These are phyloP conservation scores for Irpex rosettiformis DNA, from an alignment of 1,284 basidiomycete species.

Conservation along the genomic window DNA sequence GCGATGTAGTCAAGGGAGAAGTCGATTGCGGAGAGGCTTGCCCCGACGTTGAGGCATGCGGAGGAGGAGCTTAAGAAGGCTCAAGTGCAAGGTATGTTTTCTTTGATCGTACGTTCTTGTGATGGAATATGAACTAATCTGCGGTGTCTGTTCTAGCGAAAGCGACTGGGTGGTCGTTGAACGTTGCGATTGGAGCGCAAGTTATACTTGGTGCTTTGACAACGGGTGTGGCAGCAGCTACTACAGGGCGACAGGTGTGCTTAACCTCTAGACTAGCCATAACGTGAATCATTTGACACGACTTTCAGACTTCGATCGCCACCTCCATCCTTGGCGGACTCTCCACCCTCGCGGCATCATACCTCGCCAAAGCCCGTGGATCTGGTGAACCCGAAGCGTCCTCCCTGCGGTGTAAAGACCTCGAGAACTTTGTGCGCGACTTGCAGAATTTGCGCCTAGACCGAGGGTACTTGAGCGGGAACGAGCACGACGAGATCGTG, in stretches of 20 bases:
- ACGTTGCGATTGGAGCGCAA: constrained; percentile 51
- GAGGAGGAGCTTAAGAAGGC: constrained; percentile 20
- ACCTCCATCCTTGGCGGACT: constrained; percentile 43
- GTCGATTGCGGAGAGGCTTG: constrained; percentile 29
- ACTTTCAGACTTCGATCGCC: constrained; percentile 29
- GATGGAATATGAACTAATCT: background rate
- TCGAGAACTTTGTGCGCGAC: constrained; percentile 64
- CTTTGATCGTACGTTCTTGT: background rate
- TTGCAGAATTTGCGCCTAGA: constrained; percentile 54
- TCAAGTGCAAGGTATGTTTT: constrained; percentile 21
- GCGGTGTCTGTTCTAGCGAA: constrained; percentile 33
- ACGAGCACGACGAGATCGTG: constrained; percentile 23
- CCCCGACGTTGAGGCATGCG: constrained; percentile 31
- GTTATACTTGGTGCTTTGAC: constrained; percentile 65
- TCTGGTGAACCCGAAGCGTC: constrained; percentile 65
- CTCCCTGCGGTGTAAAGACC: constrained; percentile 46
- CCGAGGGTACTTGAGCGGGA: constrained; percentile 38
- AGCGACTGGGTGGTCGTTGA: constrained; percentile 47
- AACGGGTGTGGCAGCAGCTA: constrained; percentile 57
- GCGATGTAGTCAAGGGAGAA: constrained; percentile 10
- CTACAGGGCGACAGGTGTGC: constrained; percentile 33
- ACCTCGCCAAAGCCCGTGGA: constrained; percentile 63
- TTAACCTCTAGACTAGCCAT: background rate
- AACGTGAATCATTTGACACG: background rate
- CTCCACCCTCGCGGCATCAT: constrained; percentile 64